phyloP scores from a whole-genome alignment of 2,329 filamentous ascomycete species.

The Aspergillus aculeatinus region DNA sequence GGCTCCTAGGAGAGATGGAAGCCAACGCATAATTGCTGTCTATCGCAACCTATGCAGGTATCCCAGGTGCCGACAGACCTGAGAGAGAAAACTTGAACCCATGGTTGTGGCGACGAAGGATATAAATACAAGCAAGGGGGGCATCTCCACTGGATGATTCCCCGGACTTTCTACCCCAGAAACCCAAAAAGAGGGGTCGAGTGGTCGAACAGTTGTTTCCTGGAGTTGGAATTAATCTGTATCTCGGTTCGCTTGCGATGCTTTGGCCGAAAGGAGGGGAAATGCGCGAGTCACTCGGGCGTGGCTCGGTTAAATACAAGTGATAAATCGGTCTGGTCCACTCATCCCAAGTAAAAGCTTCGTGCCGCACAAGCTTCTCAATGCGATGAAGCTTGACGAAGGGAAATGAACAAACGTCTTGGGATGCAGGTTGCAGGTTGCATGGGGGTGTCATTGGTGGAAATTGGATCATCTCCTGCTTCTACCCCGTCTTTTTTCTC shows the following conservation, averaged over 20 bases:
- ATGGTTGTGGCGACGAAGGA: neutral
- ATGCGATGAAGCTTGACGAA: neutral
- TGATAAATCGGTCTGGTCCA: neutral
- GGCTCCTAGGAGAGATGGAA: slow-evolving; percentile 13
- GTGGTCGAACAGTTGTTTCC: slow-evolving; percentile 3
- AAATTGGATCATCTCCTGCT: slow-evolving; percentile 4
- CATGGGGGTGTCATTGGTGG: slow-evolving; percentile 17
- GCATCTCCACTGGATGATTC: neutral
- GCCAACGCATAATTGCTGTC: slow-evolving; percentile 8
- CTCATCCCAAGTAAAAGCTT: neutral
- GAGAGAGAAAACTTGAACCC: neutral
- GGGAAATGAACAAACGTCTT: neutral
- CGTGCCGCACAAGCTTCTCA: neutral
- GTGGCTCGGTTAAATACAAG: neutral
- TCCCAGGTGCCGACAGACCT: neutral
- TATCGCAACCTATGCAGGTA: neutral
- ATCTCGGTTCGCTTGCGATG: slow-evolving; percentile 4
- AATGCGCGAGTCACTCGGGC: neutral
- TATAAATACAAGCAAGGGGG: neutral
- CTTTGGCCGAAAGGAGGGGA: slow-evolving; percentile 2
- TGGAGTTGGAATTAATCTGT: slow-evolving; percentile 1
- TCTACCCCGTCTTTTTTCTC: slow-evolving; percentile 1
- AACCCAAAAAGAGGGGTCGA: slow-evolving; percentile 12
- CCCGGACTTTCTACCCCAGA: slow-evolving; percentile 9
- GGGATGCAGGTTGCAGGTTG: neutral